These are phyloP conservation scores for Cutaneotrichosporon cavernicola DNA, from an alignment of 1,284 basidiomycete genomes.

Conservation along the genomic window DNA sequence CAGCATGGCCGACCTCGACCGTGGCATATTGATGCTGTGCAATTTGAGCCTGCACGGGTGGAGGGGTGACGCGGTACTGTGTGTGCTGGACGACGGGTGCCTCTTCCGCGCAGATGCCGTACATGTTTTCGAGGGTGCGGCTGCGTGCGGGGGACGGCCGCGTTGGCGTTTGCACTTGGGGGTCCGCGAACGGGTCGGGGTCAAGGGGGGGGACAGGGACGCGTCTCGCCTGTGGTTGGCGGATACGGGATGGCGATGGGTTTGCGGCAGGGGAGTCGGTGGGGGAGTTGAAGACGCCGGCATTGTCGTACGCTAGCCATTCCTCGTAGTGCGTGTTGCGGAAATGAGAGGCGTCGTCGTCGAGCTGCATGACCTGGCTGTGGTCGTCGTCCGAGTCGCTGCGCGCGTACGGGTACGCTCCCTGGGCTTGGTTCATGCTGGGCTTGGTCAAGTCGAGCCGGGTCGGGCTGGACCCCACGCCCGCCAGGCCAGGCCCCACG, in stretches of 20 bases:
- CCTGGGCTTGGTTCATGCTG: background rate
- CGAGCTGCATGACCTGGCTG: background rate
- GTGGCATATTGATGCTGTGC: background rate
- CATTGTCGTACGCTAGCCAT: constrained; percentile 17
- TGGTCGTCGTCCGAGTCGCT: constrained; percentile 16
- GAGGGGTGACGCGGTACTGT: background rate
- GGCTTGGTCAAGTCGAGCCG: background rate
- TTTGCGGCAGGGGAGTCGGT: background rate
- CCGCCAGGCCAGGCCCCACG: background rate
- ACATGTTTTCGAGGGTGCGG: background rate
- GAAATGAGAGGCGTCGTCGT: constrained; percentile 6
- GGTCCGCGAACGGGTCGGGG: background rate
- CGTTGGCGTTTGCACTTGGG: background rate
- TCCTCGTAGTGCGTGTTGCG: constrained; percentile 18
- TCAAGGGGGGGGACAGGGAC: background rate
- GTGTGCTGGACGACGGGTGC: background rate
- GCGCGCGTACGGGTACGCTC: background rate
- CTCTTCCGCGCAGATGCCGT: background rate
- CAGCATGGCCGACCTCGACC: background rate
- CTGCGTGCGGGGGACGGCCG: background rate
- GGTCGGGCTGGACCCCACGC: background rate
- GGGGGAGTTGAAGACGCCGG: background rate
- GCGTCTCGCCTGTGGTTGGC: background rate
- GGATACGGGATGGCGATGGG: background rate
- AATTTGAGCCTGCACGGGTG: background rate